A percentile compares a stretch with the other conserved stretches of the same genome.
Evolutionary conservation across 176 grass and related monocot genomes (phyloP).

Genomic region (Raddia guianensis): DNA sequence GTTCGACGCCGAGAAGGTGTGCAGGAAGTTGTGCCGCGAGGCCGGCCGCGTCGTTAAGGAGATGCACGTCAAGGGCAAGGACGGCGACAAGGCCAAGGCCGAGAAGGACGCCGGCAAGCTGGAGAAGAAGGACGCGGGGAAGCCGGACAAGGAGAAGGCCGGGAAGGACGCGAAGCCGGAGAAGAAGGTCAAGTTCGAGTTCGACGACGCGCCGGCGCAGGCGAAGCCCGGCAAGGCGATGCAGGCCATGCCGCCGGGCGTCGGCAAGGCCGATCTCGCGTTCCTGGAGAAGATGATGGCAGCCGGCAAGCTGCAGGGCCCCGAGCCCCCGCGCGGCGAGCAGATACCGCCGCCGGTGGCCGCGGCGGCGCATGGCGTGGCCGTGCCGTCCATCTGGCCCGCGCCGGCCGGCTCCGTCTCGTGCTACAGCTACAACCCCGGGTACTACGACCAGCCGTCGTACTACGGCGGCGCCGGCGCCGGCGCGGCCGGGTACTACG

Average conservation of each 20-base stretch:
- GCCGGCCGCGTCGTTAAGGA: slow-evolving; percentile 74
- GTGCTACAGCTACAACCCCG: slow-evolving; percentile 40
- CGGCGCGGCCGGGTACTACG: slow-evolving; percentile 38
- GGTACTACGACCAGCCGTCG: slow-evolving; percentile 56
- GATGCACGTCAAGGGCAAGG: slow-evolving; percentile 62
- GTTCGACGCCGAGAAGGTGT: slow-evolving; percentile 67
- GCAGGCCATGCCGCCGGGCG: slow-evolving; percentile 22
- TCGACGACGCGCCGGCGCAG: not conserved
- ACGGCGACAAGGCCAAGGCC: slow-evolving; percentile 23
- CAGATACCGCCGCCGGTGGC: slow-evolving; percentile 12
- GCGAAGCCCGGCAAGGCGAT: slow-evolving; percentile 33
- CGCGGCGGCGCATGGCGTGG: slow-evolving; percentile 41
- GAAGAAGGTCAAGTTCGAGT: slow-evolving; percentile 33
- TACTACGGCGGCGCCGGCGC: slow-evolving; percentile 12
- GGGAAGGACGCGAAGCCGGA: slow-evolving; percentile 20
- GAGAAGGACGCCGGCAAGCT: slow-evolving; percentile 25
- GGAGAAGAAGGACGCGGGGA: slow-evolving; percentile 33
- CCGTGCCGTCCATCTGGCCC: slow-evolving; percentile 62
- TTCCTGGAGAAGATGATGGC: slow-evolving; percentile 54
- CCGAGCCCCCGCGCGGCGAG: slow-evolving; percentile 35
- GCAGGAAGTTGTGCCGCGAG: slow-evolving; percentile 55
- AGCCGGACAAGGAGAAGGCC: slow-evolving; percentile 21
- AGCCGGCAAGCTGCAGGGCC: slow-evolving; percentile 15
- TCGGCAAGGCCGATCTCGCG: slow-evolving; percentile 42
- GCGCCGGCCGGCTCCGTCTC: slow-evolving; percentile 33